Conservation (phyloP, 306 rosid genomes). For the Malus asiatica region DNA sequence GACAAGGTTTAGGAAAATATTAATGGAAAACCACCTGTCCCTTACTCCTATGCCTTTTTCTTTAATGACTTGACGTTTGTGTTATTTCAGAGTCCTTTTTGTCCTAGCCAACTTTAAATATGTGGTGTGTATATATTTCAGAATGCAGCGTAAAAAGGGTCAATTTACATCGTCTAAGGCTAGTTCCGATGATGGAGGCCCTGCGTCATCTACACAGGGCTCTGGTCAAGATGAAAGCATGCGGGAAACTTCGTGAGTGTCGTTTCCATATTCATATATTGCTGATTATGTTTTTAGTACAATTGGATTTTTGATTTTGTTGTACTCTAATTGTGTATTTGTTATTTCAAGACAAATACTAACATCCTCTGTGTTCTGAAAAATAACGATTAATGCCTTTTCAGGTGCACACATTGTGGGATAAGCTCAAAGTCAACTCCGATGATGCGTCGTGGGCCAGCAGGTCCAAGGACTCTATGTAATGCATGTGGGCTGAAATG, state of each 20-base stretch:
- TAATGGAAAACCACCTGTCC: background rate
- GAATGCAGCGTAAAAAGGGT: constrained; percentile 60
- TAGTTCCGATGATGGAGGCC: constrained; percentile 34
- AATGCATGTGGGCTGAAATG: constrained; percentile 56
- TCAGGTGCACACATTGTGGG: constrained; percentile 50
- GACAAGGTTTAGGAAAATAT: background rate
- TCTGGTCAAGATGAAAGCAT: constrained; percentile 44
- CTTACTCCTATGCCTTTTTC: background rate
- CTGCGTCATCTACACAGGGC: constrained; percentile 26
- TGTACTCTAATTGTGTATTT: background rate
- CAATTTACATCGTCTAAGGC: constrained; percentile 45
- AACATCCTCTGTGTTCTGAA: background rate
- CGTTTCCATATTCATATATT: background rate
- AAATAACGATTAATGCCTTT: background rate
- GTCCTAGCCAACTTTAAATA: background rate
- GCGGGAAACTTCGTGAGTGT: constrained; percentile 42
- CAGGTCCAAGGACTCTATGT: constrained; percentile 47
- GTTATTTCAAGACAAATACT: background rate
- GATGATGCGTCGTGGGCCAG: constrained; percentile 58
- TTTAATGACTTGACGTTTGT: background rate
- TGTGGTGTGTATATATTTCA: constrained; percentile 12
- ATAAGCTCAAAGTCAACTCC: constrained; percentile 48
- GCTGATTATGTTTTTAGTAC: background rate
- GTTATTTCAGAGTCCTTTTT: background rate
- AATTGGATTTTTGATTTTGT: background rate